A percentile compares a stretch with the other conserved stretches of the same genome.
phyloP scores from a whole-genome alignment of 805 yeast species.

The Metschnikowia santaceciliae region DNA sequence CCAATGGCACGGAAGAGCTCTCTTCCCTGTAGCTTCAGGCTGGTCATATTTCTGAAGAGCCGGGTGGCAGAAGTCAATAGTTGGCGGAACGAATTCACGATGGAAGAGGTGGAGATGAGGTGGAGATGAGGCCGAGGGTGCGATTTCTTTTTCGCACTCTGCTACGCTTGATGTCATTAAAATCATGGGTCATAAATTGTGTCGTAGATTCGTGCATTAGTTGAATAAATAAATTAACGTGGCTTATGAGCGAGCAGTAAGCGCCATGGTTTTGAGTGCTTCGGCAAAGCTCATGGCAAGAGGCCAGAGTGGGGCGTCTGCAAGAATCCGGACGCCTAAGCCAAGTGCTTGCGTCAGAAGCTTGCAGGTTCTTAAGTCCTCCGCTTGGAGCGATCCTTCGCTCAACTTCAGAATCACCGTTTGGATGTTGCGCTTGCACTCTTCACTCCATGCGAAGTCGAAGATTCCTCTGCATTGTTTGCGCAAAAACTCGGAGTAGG shows the following conservation, averaged over 20 bases:
- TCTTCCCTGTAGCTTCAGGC: slow-evolving; percentile 49
- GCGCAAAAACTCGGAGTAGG: slow-evolving; percentile 56
- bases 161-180: too few relatives aligned
- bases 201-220: not conserved
- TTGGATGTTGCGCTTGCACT: slow-evolving; percentile 13
- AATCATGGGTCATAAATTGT: not conserved
- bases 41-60: slow-evolving; percentile 11
- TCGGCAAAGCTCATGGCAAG: slow-evolving; percentile 75
- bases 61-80: not conserved
- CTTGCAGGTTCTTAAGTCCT: slow-evolving; percentile 43
- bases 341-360: slow-evolving; percentile 55
- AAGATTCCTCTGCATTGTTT: slow-evolving; percentile 58
- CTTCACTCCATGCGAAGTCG: slow-evolving; percentile 26
- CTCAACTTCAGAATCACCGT: slow-evolving; percentile 2
- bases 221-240: slow-evolving; percentile 1
- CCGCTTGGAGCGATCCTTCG: slow-evolving; percentile 15
- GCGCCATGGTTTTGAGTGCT: slow-evolving; percentile 59
- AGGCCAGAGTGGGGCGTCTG: slow-evolving; percentile 89
- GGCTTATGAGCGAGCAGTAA: not conserved
- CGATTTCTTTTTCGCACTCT: slow-evolving; percentile 1
- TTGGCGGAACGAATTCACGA: slow-evolving; percentile 4
- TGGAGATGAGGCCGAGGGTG: slow-evolving; percentile 4
- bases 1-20: slow-evolving; percentile 68
- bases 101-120: slow-evolving; percentile 2
- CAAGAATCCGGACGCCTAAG: slow-evolving; percentile 69